Evolutionary conservation across 2,329 filamentous ascomycete genomes (phyloP).

Genomic region (Penicillium sp.): DNA sequence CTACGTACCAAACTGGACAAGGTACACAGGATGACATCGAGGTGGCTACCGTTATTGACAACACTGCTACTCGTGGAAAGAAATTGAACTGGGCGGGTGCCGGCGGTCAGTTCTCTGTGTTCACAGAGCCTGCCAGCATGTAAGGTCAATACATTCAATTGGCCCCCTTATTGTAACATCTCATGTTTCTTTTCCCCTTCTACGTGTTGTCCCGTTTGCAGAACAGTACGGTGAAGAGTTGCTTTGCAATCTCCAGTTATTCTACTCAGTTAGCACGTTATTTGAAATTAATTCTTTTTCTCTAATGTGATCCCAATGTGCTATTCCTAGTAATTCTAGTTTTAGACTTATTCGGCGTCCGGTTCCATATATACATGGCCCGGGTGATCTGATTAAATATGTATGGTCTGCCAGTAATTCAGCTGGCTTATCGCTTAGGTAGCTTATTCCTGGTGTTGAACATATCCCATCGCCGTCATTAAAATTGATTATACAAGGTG

Average conservation of each 20-base stretch:
- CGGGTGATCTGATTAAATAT: not conserved
- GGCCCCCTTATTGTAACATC: not conserved
- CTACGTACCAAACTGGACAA: constrained; percentile 76
- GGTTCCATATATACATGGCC: not conserved
- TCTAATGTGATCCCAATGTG: not conserved
- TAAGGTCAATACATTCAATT: constrained; percentile 9
- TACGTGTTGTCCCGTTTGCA: not conserved
- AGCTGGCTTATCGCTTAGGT: not conserved
- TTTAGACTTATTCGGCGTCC: not conserved
- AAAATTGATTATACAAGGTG: not conserved
- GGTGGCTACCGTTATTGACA: constrained; percentile 75
- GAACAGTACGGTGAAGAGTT: not conserved
- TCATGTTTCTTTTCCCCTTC: not conserved
- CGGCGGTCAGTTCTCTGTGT: constrained; percentile 70
- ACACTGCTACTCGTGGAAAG: constrained; percentile 73
- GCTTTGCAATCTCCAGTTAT: not conserved
- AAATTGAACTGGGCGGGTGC: constrained; percentile 75
- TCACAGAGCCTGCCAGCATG: constrained; percentile 31
- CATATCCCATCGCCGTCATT: constrained; percentile 7
- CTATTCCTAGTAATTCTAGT: not conserved
- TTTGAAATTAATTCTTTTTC: not conserved
- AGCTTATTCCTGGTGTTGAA: not conserved
- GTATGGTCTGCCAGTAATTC: not conserved
- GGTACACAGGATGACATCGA: constrained; percentile 76
- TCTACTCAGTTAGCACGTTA: not conserved